phyloP scores from a whole-genome alignment of 2,329 filamentous ascomycete genomes.

The Pseudocercospora musae region DNA sequence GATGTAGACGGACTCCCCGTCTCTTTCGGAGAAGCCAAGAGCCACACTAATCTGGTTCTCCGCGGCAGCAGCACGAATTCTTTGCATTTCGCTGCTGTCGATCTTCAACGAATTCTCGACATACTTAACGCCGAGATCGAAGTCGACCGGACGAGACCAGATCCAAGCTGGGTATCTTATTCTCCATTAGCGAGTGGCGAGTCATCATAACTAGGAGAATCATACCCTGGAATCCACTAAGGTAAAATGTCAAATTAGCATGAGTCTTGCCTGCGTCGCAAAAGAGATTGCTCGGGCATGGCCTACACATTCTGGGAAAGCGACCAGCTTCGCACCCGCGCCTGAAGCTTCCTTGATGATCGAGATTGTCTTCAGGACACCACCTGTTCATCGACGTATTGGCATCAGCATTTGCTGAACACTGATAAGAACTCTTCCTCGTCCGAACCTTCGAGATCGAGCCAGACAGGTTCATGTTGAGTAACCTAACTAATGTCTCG shows the following conservation, averaged over 20 bases:
- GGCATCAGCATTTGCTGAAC: neutral
- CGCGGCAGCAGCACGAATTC: conserved; percentile 39
- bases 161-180: conserved; percentile 43
- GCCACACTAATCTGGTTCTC: conserved; percentile 37
- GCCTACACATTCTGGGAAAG: conserved; percentile 43
- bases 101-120: conserved; percentile 44
- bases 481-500: conserved; percentile 44
- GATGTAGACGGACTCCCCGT: conserved; percentile 41
- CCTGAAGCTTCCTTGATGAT: conserved; percentile 56
- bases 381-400: neutral
- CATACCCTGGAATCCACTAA: conserved; percentile 42
- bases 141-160: conserved; percentile 45
- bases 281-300: too few species aligned
- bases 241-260: too few species aligned
- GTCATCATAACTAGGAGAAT: neutral
- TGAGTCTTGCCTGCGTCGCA: too few species aligned
- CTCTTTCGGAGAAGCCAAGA: conserved; percentile 41
- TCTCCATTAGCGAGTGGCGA: neutral
- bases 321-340: conserved; percentile 53
- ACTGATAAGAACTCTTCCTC: neutral
- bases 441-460: conserved; percentile 55
- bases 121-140: conserved; percentile 40
- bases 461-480: conserved; percentile 60
- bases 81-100: conserved; percentile 43
- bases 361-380: conserved; percentile 50